A percentile compares a stretch with the other conserved stretches of the same genome.
These are phyloP conservation scores for Ceratocystis harringtonii DNA, from an alignment of 2,329 filamentous ascomycete species.

Conservation along the genomic window DNA sequence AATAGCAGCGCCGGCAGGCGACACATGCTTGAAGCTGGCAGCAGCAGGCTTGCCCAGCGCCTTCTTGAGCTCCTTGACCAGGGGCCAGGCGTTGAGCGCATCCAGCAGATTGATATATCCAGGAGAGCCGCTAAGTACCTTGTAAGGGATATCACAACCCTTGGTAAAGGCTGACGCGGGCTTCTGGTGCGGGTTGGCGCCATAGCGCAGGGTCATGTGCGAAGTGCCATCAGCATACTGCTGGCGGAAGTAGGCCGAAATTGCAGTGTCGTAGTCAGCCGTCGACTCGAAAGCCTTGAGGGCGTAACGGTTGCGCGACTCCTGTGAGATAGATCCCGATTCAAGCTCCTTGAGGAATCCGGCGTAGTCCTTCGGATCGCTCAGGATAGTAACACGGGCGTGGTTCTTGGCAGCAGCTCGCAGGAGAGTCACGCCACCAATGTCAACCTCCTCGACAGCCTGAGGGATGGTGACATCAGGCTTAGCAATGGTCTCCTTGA, in stretches of 20 bases:
- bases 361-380: constrained; percentile 83
- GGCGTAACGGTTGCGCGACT: constrained; percentile 75
- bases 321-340: constrained; percentile 70
- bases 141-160: constrained; percentile 73
- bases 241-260: constrained; percentile 94
- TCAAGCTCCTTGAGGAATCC: constrained; percentile 86
- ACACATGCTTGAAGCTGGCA: constrained; percentile 98
- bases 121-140: constrained; percentile 74
- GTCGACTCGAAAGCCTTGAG: constrained; percentile 98
- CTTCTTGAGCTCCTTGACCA: constrained; percentile 90
- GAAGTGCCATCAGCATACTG: constrained; percentile 78
- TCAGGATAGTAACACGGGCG: constrained; percentile 84
- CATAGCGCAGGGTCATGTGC: constrained; percentile 77
- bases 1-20: constrained; percentile 87
- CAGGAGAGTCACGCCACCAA: constrained; percentile 91
- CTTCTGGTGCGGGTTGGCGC: constrained; percentile 96
- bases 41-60: constrained; percentile 79
- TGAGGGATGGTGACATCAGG: constrained; percentile 93
- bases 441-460: constrained; percentile 97
- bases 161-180: constrained; percentile 72
- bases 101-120: constrained; percentile 97
- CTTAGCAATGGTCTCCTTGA: constrained; percentile 96
- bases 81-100: constrained; percentile 87
- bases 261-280: constrained; percentile 87
- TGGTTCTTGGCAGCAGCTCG: constrained; percentile 98